phyloP scores from a whole-genome alignment of 371 early-diverging fungal genomes.

The Apophysomyces elegans region DNA sequence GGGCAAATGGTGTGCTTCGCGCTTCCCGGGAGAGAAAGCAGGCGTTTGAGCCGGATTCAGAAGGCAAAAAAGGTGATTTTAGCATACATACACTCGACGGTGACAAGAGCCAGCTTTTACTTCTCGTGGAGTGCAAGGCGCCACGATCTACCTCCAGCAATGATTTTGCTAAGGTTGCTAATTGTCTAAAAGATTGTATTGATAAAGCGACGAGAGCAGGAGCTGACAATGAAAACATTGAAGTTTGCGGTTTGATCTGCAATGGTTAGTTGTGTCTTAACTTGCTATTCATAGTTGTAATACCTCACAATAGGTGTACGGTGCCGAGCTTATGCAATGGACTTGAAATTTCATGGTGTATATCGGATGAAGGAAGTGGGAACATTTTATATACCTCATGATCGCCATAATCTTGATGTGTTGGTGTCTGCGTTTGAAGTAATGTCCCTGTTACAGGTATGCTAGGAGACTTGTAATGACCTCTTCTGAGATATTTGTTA shows the following conservation, averaged over 20 bases:
- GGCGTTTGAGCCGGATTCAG: slow-evolving; percentile 10
- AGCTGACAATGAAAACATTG: slow-evolving; percentile 6
- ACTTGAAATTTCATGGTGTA: slow-evolving; percentile 12
- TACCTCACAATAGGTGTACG: not conserved
- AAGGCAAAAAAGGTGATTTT: slow-evolving; percentile 14
- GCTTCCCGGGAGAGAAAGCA: slow-evolving; percentile 6
- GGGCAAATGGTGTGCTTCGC: slow-evolving; percentile 4
- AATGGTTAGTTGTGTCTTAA: not conserved
- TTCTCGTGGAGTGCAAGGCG: slow-evolving; percentile 15
- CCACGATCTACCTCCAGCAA: slow-evolving; percentile 10
- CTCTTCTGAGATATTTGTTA: not conserved
- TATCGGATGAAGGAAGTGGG: slow-evolving; percentile 11
- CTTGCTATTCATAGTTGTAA: not conserved
- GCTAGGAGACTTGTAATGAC: not conserved
- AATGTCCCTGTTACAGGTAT: not conserved
- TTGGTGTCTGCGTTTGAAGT: not conserved
- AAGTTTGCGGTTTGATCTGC: slow-evolving; percentile 14
- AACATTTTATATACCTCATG: too few relatives aligned
- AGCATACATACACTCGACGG: slow-evolving; percentile 15
- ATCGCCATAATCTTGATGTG: too few relatives aligned
- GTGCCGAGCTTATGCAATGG: slow-evolving; percentile 7
- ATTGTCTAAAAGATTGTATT: slow-evolving; percentile 17
- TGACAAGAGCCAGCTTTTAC: slow-evolving; percentile 11
- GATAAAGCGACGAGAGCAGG: slow-evolving; percentile 7
- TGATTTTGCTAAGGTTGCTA: slow-evolving; percentile 15